Evolutionary conservation across 495 filamentous ascomycete species (phyloP).

Genomic region (Xylaria grammica): DNA sequence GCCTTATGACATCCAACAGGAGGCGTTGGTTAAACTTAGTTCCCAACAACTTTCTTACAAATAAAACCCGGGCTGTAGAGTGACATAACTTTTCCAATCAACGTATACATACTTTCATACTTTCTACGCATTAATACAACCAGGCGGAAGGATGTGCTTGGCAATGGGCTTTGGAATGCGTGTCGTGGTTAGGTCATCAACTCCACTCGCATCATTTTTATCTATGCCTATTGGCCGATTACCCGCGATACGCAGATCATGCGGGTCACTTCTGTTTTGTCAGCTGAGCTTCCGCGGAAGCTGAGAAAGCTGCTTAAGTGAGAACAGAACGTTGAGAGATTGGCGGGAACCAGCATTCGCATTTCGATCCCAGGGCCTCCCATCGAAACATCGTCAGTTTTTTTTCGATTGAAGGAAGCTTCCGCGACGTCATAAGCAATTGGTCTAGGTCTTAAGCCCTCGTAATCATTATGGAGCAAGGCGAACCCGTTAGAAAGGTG

Average conservation of each 20-base stretch:
- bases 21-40: not conserved
- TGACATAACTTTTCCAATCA: not conserved
- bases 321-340: not conserved
- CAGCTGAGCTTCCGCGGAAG: slow-evolving; percentile 16
- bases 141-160: not conserved
- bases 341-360: too few relatives aligned
- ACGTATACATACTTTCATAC: not conserved
- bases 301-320: not conserved
- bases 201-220: not conserved
- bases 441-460: not conserved
- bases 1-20: too few relatives aligned
- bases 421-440: not conserved
- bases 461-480: not conserved
- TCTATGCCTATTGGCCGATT: not conserved
- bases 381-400: not conserved
- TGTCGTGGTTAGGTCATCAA: not conserved
- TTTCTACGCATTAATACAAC: too few relatives aligned
- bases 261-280: not conserved
- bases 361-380: too few relatives aligned
- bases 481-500: slow-evolving; percentile 10
- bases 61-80: not conserved
- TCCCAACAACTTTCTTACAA: not conserved
- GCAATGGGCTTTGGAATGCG: not conserved
- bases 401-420: not conserved
- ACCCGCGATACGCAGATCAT: not conserved